Evolutionary conservation across 257 asterid species (phyloP), one percentile per base, ranked within the genome.

Genomic region (Solanum commersonii): DNA sequence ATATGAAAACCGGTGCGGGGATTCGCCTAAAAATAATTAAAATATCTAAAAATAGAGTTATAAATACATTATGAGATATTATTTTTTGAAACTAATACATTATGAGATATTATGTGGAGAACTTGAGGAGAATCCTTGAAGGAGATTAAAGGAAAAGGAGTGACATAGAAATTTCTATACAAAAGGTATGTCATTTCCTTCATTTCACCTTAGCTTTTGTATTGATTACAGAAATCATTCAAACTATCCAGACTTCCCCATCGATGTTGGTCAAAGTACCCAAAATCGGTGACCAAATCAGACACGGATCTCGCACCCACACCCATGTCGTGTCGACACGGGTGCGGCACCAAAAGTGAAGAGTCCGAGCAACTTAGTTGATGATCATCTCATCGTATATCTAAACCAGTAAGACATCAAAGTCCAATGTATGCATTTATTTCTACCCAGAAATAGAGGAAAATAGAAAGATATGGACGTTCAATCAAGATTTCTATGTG

Each of bases 401-500:
- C 76, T 70, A 29, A 70, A 70, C 6, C 1, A 29, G 76, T 14
- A 8, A 70, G 76, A 29, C 76, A 70, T 29, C 37, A 7, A 70
- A 6, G 23, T 70, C 8, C 5, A 4, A 67, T 68, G 10, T 20
- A 68, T 3, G 20, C 37, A 29, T 29, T 29, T 35, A 29, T 70
- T 29, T 70, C 76, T 70, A 70, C 23, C 23, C 12, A 12, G 22
- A 70, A 22, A 70, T 14, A 3, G 76, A 70, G 6, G 76, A 29
- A 14, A 70, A 27, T 14, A 3, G 6, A 70, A 70, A 29, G 37
- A 70, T 70, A 70, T 29, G 76, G 23, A 70, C 23, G 20, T 70
- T 7, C 23, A 70, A 70, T 70, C 10, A 29, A 70, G 76, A 70
- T 70, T 29, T 27, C 89, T 77, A 79, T 90, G 91, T 89, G 91